A percentile compares a stretch with the other conserved stretches of the same genome.
Evolutionary conservation across 257 asterid genomes (phyloP).

Genomic region (Cinchona pubescens): DNA sequence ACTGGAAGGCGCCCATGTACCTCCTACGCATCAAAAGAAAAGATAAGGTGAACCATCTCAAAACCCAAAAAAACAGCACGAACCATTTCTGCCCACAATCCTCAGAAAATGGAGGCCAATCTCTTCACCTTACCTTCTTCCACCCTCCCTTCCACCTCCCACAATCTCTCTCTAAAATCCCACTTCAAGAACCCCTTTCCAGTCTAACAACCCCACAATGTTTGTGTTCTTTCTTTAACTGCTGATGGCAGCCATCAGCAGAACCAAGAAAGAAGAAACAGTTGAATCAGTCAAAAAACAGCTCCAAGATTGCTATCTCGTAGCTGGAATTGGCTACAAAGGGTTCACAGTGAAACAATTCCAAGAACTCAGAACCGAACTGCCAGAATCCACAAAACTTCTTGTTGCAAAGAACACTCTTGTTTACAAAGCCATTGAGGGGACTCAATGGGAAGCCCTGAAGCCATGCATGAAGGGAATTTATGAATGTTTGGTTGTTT

Average conservation of each 20-base stretch:
- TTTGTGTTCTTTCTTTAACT: too few relatives aligned
- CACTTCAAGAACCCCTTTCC: constrained; percentile 59
- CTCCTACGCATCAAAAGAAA: too few relatives aligned
- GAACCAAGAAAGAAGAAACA: constrained; percentile 86
- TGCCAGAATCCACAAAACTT: constrained; percentile 77
- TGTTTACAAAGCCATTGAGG: constrained; percentile 80
- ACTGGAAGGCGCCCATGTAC: too few relatives aligned
- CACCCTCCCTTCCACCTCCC: constrained; percentile 14
- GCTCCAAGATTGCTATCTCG: constrained; percentile 62
- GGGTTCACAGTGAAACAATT: constrained; percentile 81
- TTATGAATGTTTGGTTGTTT: constrained; percentile 95
- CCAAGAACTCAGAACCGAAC: constrained; percentile 62
- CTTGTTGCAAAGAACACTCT: constrained; percentile 85
- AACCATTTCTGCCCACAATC: neutral
- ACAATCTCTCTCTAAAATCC: constrained; percentile 55
- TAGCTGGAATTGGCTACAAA: constrained; percentile 88
- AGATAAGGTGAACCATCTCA: constrained; percentile 16
- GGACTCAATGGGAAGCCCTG: constrained; percentile 76
- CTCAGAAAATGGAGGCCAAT: constrained; percentile 59
- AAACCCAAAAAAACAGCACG: neutral
- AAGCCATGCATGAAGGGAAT: constrained; percentile 92
- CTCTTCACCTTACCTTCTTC: constrained; percentile 54
- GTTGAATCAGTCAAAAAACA: constrained; percentile 68
- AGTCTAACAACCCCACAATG: too few relatives aligned
- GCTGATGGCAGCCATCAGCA: constrained; percentile 87